Percentiles rank a stretch among this genome's conserved stretches.
phyloP scores from a whole-genome alignment of 805 yeast species.

The Cephaloascus fragrans region DNA sequence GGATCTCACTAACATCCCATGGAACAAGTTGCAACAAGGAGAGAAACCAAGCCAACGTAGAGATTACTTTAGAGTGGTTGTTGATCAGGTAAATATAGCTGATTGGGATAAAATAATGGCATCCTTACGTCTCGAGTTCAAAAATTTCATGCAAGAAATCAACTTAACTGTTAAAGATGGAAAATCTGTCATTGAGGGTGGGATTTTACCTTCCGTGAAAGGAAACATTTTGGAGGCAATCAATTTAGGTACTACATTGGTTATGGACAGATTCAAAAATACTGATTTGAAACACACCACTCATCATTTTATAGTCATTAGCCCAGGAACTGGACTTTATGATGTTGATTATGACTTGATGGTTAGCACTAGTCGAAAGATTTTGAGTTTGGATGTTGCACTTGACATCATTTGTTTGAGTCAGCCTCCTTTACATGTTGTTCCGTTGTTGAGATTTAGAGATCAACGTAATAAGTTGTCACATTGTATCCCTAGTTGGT shows the following conservation, averaged over 20 bases:
- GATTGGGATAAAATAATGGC: conserved; percentile 94
- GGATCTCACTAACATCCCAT: conserved; percentile 42
- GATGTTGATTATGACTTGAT: conserved; percentile 82
- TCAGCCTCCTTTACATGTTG: conserved; percentile 85
- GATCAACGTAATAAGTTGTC: conserved; percentile 39
- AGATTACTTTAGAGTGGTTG: conserved; percentile 88
- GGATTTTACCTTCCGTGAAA: conserved; percentile 76
- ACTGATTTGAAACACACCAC: conserved; percentile 84
- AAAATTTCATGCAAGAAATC: conserved; percentile 69
- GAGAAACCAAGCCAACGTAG: conserved; percentile 57
- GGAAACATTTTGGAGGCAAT: conserved; percentile 86
- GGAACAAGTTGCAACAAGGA: conserved; percentile 57
- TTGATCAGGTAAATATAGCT: conserved; percentile 82
- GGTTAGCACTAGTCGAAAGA: conserved; percentile 62
- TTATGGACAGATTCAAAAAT: conserved; percentile 69
- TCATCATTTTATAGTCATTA: conserved; percentile 78
- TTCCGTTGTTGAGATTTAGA: conserved; percentile 75
- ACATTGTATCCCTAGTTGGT: conserved; percentile 90
- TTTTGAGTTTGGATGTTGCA: conserved; percentile 73
- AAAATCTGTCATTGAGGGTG: conserved; percentile 41
- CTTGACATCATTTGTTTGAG: conserved; percentile 83
- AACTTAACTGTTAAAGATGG: conserved; percentile 30
- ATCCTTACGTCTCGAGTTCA: conserved; percentile 73
- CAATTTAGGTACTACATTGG: conserved; percentile 69
- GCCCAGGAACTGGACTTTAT: conserved; percentile 90